These are phyloP conservation scores for Leptomonas seymouri DNA, from an alignment of 208 protist species.

Conservation along the genomic window DNA sequence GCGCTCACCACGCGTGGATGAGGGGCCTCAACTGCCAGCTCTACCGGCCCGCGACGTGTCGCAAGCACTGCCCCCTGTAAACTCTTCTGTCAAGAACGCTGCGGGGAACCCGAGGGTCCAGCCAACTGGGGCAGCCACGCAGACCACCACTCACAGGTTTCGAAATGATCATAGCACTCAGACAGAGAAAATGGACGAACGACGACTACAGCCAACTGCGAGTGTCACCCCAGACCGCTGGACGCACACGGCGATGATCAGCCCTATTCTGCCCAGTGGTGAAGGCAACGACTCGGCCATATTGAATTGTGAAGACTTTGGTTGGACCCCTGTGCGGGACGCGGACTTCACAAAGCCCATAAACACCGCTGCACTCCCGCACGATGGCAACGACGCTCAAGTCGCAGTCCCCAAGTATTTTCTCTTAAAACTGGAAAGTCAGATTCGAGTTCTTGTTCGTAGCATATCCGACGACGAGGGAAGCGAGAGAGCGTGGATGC, in stretches of 20 bases:
- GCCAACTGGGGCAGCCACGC: slow-evolving; percentile 8
- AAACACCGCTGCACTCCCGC: background rate
- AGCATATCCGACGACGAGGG: slow-evolving; percentile 3
- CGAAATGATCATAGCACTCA: slow-evolving; percentile 30
- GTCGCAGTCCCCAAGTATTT: slow-evolving; percentile 30
- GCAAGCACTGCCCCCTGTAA: background rate
- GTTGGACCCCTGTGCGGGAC: slow-evolving; percentile 16
- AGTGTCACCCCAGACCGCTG: slow-evolving; percentile 9
- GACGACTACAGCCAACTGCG: background rate
- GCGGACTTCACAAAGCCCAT: background rate
- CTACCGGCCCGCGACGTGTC: no score
- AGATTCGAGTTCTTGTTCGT: slow-evolving; percentile 30
- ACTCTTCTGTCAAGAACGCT: background rate
- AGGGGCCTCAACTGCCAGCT: background rate
- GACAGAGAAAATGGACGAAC: slow-evolving; percentile 17
- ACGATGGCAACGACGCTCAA: background rate
- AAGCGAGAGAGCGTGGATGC: slow-evolving; percentile 41
- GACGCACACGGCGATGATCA: slow-evolving; percentile 11
- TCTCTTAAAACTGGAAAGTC: slow-evolving; percentile 31
- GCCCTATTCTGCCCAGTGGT: slow-evolving; percentile 15
- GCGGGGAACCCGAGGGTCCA: no score
- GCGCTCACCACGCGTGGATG: background rate
- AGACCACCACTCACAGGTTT: slow-evolving; percentile 27
- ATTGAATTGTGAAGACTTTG: slow-evolving; percentile 15
- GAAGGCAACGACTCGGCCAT: slow-evolving; percentile 1